Conservation (phyloP, 345 rosid species). For the Lepidium sativum region DNA sequence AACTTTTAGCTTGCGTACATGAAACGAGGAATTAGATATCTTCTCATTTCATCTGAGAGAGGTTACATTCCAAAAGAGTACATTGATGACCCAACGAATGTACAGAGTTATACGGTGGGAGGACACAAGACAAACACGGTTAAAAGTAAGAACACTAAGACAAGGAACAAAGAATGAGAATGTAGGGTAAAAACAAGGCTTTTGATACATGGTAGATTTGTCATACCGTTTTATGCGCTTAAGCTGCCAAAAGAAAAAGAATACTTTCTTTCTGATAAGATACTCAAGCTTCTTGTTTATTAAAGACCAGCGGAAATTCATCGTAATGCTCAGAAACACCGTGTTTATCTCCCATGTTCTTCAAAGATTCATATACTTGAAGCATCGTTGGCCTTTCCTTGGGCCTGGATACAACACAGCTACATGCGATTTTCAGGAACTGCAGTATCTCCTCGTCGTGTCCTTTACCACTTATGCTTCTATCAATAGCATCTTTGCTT, state of each 20-base stretch:
- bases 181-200: constrained; percentile 1
- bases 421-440: constrained; percentile 40
- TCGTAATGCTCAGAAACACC: constrained; percentile 37
- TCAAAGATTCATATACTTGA: constrained; percentile 35
- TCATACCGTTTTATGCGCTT: constrained; percentile 18
- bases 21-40: constrained; percentile 8
- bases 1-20: constrained; percentile 1
- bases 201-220: constrained; percentile 19
- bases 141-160: constrained; percentile 1
- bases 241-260: constrained; percentile 4
- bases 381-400: constrained; percentile 48
- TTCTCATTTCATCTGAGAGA: constrained; percentile 11
- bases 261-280: neutral
- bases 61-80: constrained; percentile 20
- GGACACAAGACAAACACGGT: constrained; percentile 16
- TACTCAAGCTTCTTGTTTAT: constrained; percentile 32
- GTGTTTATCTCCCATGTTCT: constrained; percentile 37
- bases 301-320: constrained; percentile 36
- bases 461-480: constrained; percentile 30
- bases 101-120: constrained; percentile 16
- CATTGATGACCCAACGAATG: constrained; percentile 23
- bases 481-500: constrained; percentile 37
- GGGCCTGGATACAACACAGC: constrained; percentile 36
- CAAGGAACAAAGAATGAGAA: constrained; percentile 23
- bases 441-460: constrained; percentile 36